Base-by-base conservation (phyloP, 768 basidiomycete genomes). In the Macrolepiota fuliginosa region DNA sequence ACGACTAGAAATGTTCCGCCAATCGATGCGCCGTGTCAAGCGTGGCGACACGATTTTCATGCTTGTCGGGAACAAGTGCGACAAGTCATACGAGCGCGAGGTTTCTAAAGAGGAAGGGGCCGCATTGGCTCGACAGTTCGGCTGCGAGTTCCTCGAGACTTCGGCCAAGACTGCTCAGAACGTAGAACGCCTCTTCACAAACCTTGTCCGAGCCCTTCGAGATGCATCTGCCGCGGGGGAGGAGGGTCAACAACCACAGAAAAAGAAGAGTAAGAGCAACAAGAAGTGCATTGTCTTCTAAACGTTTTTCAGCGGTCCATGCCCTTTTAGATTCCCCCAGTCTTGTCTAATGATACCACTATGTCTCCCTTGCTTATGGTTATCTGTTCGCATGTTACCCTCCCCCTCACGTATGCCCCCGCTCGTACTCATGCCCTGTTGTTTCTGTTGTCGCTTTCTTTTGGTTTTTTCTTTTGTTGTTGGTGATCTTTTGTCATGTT, bases 61-160 rank as follows among this genome's bases (percentile, higher is more conserved):
- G 85, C 86, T 98, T 62, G 93, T 98, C 62, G 96, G 96, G 67
- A 98, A 98, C 81, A 97, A 98, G 76, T 88, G 86, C 71, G 95
- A 98, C 82, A 92, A 92, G 81, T 83, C 85, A n/a, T 88, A 88
- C 65, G 90, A 92, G 67, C 86, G 95, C 36, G 94, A 96, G 71
- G 95, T 98, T 10, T 90, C 92, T 50, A 87, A 85, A 65, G 94
- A 96, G 69, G 95, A 98, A 67, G 97, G 94, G 12, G 81, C 83
- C 17, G 83, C 85, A 9, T 77, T 96, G 56, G 96, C 97, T 35
- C 83, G 86, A 66, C 80, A 85, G 56, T 89, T 96, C 65, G 92
- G 92, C 54, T 97, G 94, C 78, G 91, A 92, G 62, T 96, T 98
- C 74, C 88, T 94, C 73, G 96, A 98, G 74, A 95, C 96, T 35